Evolutionary conservation across 768 basidiomycete species (phyloP).

Genomic region (Xerocomus spinulosus): DNA sequence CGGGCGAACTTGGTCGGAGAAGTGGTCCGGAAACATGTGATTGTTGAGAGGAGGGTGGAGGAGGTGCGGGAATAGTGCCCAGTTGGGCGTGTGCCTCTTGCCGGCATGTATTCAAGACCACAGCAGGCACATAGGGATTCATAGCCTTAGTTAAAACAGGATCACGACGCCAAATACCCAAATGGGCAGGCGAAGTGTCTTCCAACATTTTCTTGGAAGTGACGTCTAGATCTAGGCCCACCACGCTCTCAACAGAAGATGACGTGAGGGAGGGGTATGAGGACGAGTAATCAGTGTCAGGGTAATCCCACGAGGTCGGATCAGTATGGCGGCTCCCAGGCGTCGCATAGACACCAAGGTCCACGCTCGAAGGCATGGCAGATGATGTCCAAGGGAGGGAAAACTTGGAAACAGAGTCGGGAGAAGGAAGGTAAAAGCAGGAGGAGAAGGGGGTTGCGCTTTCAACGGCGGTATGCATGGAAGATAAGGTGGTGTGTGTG

Average conservation of each 20-base stretch:
- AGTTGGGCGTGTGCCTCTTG: slow-evolving; percentile 16
- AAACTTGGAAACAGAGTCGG: slow-evolving; percentile 36
- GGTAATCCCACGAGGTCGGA: slow-evolving; percentile 42
- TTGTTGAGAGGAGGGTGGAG: slow-evolving; percentile 12
- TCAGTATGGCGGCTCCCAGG: slow-evolving; percentile 50
- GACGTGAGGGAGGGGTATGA: slow-evolving; percentile 44
- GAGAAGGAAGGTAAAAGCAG: slow-evolving; percentile 49
- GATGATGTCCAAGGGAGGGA: slow-evolving; percentile 32
- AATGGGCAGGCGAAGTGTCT: slow-evolving; percentile 27
- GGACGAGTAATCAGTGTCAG: slow-evolving; percentile 45
- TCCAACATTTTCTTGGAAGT: slow-evolving; percentile 31
- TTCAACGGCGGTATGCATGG: slow-evolving; percentile 77
- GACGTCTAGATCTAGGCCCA: slow-evolving; percentile 29
- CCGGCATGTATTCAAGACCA: slow-evolving; percentile 27
- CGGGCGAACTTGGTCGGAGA: slow-evolving; percentile 25
- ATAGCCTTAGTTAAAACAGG: slow-evolving; percentile 22
- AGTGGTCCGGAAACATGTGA: slow-evolving; percentile 15
- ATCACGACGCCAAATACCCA: slow-evolving; percentile 33
- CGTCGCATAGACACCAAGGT: slow-evolving; percentile 37
- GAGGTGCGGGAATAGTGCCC: slow-evolving; percentile 6
- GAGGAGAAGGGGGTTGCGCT: slow-evolving; percentile 53
- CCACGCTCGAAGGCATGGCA: slow-evolving; percentile 36
- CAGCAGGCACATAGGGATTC: slow-evolving; percentile 22
- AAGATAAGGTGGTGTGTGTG: slow-evolving; percentile 45
- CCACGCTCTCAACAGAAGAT: slow-evolving; percentile 33